Evolutionary conservation across 768 basidiomycete species (phyloP), one percentile per base, ranked within the genome.

Genomic region (Termitomyces sp.): DNA sequence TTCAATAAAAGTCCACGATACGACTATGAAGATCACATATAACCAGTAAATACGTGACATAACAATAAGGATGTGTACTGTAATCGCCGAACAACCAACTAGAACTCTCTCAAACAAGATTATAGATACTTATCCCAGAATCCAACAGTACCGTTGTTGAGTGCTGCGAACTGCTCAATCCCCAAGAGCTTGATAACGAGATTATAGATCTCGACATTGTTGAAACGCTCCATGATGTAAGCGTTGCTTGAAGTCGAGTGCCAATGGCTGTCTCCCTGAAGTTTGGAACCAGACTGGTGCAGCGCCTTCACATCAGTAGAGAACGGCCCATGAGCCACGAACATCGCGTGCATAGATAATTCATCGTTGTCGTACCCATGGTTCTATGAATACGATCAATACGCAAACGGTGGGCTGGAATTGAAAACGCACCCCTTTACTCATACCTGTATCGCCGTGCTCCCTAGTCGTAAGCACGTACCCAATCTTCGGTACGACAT

Each of bases 291-390:
- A 61, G 69, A 59, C 27, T 80, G 75, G 63, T 85, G 80, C 47
- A 79, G 69, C 7, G 78, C 73, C 70, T 93, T 94, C 54, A 85
- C 78, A 45, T 83, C 80, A 12, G 82, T 72, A 15, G 89, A 85
- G 70, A 94, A 95, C 0, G 95, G 95, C 1, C 95, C 95, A 67
- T 94, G 92, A 11, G 92, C 93, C 58, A 96, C 87, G 70, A 96
- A 95, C 68, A 93, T 87, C 2, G 93, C 93, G 53, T 86, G 84
- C 95, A 96, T 96, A 6, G 87, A 77, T 13, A 76, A 66, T 44
- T 86, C 84, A 18, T 80, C 70, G 63, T 94, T 95, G 69, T 95
- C 93, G 67, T 95, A 97, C 6, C 95, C 95, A 65, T 97, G 95
- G 60, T 86, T 93, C 89, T 92, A 64, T 34, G 63, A 3, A 20